Base-by-base conservation (phyloP, 2,329 filamentous ascomycete genomes). In the Leptographium radiaticola region DNA sequence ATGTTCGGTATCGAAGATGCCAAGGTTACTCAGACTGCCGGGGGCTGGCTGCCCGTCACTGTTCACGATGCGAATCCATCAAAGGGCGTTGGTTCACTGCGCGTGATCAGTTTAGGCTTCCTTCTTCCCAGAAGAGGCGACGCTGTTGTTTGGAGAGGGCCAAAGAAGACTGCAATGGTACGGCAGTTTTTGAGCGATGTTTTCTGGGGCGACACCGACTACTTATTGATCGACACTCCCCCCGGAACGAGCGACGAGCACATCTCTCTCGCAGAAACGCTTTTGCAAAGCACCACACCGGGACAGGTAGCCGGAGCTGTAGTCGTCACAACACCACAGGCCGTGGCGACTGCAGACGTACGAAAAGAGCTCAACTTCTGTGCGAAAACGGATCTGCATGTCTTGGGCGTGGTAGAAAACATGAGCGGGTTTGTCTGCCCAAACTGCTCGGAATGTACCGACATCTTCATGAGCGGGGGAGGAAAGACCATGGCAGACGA, bases 151-250 rank as follows among this genome's bases (percentile, higher is more conserved):
- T 98, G 93, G 93, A 81, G 93, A 52, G 93, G 93, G 0, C 93
- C 93, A 2, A 98, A 98, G 71, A 98, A 98, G 73, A 98, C 93
- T 6, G 93, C 93, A 51, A 98, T 98, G 93, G 89, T 98, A 55
- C 83, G 90, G 43, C 93, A 98, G 67, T 98, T 98, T 65, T 75
- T 98, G 33, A 86, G 87, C 1, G 90, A 96, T 64, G 90, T 96
- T 6, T 76, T 88, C 34, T 97, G 93, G 93, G 79, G 81, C 53
- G 79, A 84, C 30, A 80, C 88, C n/a, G 91, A 97, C 66, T 97
- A 88, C 65, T 76, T 98, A 0, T 79, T 98, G 56, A 88, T 98
- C 64, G 93, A 98, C 68, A 98, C 93, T 4, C 93, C 93, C 13
- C 93, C 93, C 0, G 93, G 93, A 3, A 98, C 93, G 2, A 93